phyloP scores from a whole-genome alignment of 768 basidiomycete species.

The Galerina marginata region DNA sequence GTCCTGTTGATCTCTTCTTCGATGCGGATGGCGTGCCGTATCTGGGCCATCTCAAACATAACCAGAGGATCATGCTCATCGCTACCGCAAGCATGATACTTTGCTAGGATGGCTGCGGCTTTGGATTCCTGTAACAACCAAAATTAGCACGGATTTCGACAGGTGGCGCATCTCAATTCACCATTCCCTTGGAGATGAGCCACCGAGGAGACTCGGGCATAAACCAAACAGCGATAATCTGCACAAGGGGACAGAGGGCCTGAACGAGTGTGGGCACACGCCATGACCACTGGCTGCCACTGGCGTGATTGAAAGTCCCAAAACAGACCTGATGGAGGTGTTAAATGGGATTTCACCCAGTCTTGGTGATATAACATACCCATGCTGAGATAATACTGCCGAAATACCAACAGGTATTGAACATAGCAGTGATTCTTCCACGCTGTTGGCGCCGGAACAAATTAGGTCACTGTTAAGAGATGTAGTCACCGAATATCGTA shows the following conservation, averaged over 20 bases:
- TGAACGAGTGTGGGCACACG: conserved; percentile 68
- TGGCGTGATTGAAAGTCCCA: conserved; percentile 42
- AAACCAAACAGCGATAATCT: conserved; percentile 58
- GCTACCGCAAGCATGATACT: conserved; percentile 71
- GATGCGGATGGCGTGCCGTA: conserved; percentile 65
- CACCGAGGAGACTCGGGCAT: conserved; percentile 73
- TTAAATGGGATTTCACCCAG: conserved; percentile 5
- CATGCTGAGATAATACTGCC: conserved; percentile 69
- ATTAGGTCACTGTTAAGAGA: background rate
- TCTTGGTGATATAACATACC: conserved; percentile 26
- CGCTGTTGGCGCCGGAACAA: conserved; percentile 29
- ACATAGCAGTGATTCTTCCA: conserved; percentile 66
- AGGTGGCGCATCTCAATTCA: conserved; percentile 30
- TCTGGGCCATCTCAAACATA: conserved; percentile 64
- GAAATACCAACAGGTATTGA: conserved; percentile 77
- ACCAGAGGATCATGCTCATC: conserved; percentile 64
- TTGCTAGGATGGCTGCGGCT: conserved; percentile 64
- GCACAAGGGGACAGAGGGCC: conserved; percentile 58
- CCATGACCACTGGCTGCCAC: conserved; percentile 60
- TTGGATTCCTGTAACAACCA: conserved; percentile 48
- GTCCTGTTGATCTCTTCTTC: conserved; percentile 60
- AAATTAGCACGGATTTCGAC: background rate
- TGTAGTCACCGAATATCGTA: background rate
- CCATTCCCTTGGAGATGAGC: conserved; percentile 65
- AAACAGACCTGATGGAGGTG: conserved; percentile 38